Conservation (phyloP, 176 grass and related monocot species). For the Pontederia crassipes region DNA sequence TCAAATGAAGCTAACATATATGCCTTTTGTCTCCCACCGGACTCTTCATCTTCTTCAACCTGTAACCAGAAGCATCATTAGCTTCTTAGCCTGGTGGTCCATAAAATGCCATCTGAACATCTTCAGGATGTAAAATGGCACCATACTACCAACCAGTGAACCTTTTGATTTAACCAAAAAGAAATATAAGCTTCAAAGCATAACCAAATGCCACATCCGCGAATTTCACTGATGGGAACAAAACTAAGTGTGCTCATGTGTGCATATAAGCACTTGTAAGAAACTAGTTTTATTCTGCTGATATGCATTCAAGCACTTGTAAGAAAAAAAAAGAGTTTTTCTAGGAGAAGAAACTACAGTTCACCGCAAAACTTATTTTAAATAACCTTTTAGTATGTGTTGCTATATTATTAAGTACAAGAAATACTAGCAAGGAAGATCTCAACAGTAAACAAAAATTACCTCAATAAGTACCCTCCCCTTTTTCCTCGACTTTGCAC, state of each 20-base stretch:
- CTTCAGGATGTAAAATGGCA: neutral
- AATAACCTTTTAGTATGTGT: neutral
- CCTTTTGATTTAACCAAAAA: neutral
- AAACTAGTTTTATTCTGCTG: too few relatives aligned
- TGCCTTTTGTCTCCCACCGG: conserved; percentile 8
- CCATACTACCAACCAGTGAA: neutral
- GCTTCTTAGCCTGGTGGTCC: neutral
- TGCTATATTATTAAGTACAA: neutral
- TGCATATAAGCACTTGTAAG: too few relatives aligned
- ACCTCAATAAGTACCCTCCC: conserved; percentile 74
- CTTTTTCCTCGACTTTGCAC: conserved; percentile 42
- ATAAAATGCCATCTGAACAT: neutral
- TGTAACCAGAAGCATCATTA: conserved; percentile 11
- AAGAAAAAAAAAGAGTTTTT: too few relatives aligned
- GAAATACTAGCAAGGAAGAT: neutral
- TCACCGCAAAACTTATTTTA: too few relatives aligned
- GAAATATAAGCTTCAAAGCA: neutral
- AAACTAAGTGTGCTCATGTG: too few relatives aligned
- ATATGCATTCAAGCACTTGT: too few relatives aligned
- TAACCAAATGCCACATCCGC: too few relatives aligned
- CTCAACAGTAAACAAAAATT: neutral
- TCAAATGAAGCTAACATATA: neutral
- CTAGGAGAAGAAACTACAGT: too few relatives aligned
- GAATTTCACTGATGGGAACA: too few relatives aligned
- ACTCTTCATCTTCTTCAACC: conserved; percentile 37